Base-by-base conservation (phyloP, 768 basidiomycete genomes). In the Gloeostereum incarnatum region DNA sequence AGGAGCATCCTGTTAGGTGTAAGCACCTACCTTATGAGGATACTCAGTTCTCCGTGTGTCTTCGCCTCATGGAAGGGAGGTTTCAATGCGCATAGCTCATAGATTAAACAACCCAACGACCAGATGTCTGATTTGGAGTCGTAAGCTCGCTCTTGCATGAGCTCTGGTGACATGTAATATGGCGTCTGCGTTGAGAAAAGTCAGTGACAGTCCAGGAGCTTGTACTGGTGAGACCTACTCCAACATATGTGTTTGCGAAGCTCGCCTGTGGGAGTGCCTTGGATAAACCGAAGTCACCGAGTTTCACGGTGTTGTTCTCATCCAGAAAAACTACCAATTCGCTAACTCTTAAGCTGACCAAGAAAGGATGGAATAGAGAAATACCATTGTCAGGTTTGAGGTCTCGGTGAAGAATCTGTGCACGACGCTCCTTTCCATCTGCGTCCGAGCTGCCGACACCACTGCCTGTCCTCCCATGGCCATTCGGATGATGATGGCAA, bases 71-170 rank as follows among this genome's bases (percentile, higher is more conserved):
- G 84, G 53, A 96, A 96, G 4, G 91, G 92, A 0, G 92, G 92
- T 49, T 85, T 85, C 38, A 92, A 68, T 0, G 94, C 91, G 46
- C 94, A 98, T 26, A 98, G 74, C 61, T 98, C 96, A 57, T 88
- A 98, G 18, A 97, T 88, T 21, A 98, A 71, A 60, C 96, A 99
- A 1, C 96, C 96, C 20, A 98, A 70, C 3, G 90, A 93, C 96
- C 96, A 99, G 34, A 99, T 97, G 53, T 99, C 96, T 0, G 88
- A 91, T 62, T 98, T 99, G 5, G 89, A 84, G 61, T 97, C 96
- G 60, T 99, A 99, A 3, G 89, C 78, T 55, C 89, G 92, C 55
- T 98, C 94, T 63, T 88, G 89, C 76, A 97, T 90, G 23, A 98
- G 72, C 58, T 99, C 94, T 0, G 96, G 96, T 1, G 92, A 96